phyloP scores from a whole-genome alignment of 352 stramenopile genomes.

The Pythium aristosporum region DNA sequence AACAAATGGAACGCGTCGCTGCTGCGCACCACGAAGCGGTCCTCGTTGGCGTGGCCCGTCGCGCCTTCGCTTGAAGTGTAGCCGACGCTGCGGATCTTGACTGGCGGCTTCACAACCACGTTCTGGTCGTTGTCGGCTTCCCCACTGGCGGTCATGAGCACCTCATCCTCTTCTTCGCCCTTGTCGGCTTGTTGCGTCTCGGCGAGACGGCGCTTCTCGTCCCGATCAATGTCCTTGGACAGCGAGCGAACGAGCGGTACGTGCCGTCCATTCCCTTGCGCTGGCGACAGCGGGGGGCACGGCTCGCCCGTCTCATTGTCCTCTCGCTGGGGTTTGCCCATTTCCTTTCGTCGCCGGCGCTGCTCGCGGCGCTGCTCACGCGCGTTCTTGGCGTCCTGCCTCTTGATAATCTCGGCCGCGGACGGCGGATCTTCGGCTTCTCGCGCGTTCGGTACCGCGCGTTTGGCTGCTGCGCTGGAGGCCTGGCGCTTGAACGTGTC shows the following conservation, averaged over 20 bases:
- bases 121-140: conserved; percentile 1
- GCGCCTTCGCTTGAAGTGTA: conserved; percentile 43
- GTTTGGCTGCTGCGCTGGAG: neutral
- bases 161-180: conserved; percentile 23
- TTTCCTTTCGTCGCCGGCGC: conserved; percentile 1
- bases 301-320: neutral
- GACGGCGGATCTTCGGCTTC: neutral
- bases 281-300: neutral
- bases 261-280: neutral
- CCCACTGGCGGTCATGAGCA: conserved; percentile 1
- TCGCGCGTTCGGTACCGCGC: neutral
- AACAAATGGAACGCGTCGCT: conserved; percentile 61
- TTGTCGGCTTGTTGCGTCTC: conserved; percentile 18
- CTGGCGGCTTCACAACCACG: neutral
- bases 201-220: conserved; percentile 13
- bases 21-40: conserved; percentile 54
- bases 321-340: conserved; percentile 18
- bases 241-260: conserved; percentile 13
- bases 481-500: conserved; percentile 15
- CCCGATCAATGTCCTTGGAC: conserved; percentile 21
- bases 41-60: conserved; percentile 68
- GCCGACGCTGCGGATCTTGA: conserved; percentile 36
- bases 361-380: conserved; percentile 9
- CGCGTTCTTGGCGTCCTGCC: neutral
- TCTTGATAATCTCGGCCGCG: neutral